Evolutionary conservation across 441 rosid genomes (phyloP).

Genomic region (Erodium moschatum): DNA sequence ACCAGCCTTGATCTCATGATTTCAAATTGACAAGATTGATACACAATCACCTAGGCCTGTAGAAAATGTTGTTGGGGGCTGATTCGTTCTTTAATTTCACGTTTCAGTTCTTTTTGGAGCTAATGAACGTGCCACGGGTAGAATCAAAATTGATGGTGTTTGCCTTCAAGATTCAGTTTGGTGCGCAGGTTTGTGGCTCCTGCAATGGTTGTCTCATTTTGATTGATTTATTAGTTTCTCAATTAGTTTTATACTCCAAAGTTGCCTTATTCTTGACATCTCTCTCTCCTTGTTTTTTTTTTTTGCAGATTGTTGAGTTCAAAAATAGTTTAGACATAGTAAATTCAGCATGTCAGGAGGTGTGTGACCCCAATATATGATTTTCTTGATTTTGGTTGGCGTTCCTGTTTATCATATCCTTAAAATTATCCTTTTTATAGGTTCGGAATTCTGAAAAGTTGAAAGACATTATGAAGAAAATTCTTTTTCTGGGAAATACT

Average conservation of each 20-base stretch:
- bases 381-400: constrained; percentile 12
- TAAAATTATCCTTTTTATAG: constrained; percentile 25
- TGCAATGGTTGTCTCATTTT: no score
- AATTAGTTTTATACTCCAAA: constrained; percentile 4
- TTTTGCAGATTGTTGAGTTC: constrained; percentile 68
- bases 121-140: constrained; percentile 95
- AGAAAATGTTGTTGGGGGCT: background rate
- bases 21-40: background rate
- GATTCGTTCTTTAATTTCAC: constrained; percentile 3
- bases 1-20: background rate
- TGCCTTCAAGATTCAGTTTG: constrained; percentile 88
- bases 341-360: constrained; percentile 90
- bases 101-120: constrained; percentile 79
- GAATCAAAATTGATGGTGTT: constrained; percentile 92
- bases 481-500: constrained; percentile 79
- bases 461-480: constrained; percentile 84
- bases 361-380: constrained; percentile 23
- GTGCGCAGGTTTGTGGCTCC: constrained; percentile 65
- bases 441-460: constrained; percentile 72
- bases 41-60: background rate
- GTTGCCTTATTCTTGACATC: constrained; percentile 17
- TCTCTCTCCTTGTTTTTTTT: background rate
- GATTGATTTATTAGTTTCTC: constrained; percentile 17
- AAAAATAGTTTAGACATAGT: constrained; percentile 72
- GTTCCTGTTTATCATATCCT: background rate